Base-by-base conservation (phyloP, 345 rosid species). In the Erysimum cheiranthoides region DNA sequence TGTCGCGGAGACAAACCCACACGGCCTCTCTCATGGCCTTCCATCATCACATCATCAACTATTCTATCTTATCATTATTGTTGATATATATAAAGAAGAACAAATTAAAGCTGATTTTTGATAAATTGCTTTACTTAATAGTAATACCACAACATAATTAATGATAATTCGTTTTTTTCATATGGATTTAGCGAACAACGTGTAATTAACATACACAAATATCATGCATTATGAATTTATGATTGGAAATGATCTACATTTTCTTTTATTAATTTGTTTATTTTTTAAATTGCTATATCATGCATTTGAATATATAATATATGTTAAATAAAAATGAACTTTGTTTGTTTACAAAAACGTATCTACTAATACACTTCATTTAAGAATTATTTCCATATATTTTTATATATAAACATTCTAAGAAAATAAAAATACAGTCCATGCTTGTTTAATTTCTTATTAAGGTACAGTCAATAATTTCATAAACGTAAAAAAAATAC, bases 1-100 rank as follows among this genome's bases (percentile, higher is more conserved):
- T 76, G 75, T 69, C 42, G 25, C 70, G 35, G 75, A 65, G 76
- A 77, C 73, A 77, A 77, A 77, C 80, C 68, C 80, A 77, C 76
- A 77, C 80, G 76, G 75, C 76, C 72, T 58, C 67, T 77, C 76
- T 71, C 67, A 56, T 77, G 65, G 52, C 45, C 76, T 57, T 65
- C 21, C 76, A 77, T 70, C 76, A 63, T 43, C 51, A 57, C 65
- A 60, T 76, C 75, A 53, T 54, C 53, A 17, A 62, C 53, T 74
- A 35, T 32, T 61, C 51, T 51, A n/a, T 17, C 2, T 49, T 32
- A 5, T 28, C 30, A 3, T 11, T 13, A 18, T 31, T 14, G 8
- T 31, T 32, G 54, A 43, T 12, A 2, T 1, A n/a, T n/a, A n/a
- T n/a, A n/a, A n/a, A n/a, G n/a, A 17, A 45, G 21, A 18, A 18